These are phyloP conservation scores for Ascochyta clinopodiicola DNA, from an alignment of 2,329 filamentous ascomycete species.

Conservation along the genomic window DNA sequence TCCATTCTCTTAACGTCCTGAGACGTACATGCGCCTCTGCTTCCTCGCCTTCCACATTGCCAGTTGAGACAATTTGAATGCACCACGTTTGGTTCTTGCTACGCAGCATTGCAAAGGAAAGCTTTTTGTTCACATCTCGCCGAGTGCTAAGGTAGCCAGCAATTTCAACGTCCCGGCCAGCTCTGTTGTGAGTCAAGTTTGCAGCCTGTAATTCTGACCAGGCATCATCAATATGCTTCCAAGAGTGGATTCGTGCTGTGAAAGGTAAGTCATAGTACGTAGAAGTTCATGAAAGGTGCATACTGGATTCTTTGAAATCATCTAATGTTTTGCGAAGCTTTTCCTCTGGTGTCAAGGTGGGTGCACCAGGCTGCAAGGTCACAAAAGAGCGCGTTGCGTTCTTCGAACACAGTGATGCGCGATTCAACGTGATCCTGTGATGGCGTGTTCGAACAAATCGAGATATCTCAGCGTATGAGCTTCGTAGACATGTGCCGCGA, in stretches of 20 bases:
- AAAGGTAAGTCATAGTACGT: background rate
- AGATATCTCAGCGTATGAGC: conserved; percentile 45
- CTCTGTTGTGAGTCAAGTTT: conserved; percentile 6
- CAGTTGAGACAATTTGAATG: conserved; percentile 59
- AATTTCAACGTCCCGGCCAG: conserved; percentile 18
- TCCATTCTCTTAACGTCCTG: conserved; percentile 56
- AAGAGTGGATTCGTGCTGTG: conserved; percentile 16
- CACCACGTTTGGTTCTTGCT: conserved; percentile 53
- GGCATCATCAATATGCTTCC: conserved; percentile 43
- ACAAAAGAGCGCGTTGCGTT: conserved; percentile 23
- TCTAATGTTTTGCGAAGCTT: conserved; percentile 33
- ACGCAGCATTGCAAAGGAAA: conserved; percentile 72
- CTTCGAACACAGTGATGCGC: conserved; percentile 14
- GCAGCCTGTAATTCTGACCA: conserved; percentile 23
- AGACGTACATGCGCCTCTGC: conserved; percentile 47
- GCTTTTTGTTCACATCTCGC: conserved; percentile 69
- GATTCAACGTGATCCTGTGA: conserved; percentile 36
- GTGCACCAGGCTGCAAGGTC: conserved; percentile 3
- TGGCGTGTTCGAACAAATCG: conserved; percentile 36
- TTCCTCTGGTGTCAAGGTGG: conserved; percentile 21
- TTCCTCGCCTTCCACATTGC: conserved; percentile 36
- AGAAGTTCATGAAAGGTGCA: background rate
- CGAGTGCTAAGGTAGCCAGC: conserved; percentile 74
- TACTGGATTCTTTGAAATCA: conserved; percentile 43
- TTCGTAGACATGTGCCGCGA: conserved; percentile 29